Evolutionary conservation across 176 grass and related monocot genomes (phyloP), one percentile per base, ranked within the genome.

Genomic region (Zizania latifolia): DNA sequence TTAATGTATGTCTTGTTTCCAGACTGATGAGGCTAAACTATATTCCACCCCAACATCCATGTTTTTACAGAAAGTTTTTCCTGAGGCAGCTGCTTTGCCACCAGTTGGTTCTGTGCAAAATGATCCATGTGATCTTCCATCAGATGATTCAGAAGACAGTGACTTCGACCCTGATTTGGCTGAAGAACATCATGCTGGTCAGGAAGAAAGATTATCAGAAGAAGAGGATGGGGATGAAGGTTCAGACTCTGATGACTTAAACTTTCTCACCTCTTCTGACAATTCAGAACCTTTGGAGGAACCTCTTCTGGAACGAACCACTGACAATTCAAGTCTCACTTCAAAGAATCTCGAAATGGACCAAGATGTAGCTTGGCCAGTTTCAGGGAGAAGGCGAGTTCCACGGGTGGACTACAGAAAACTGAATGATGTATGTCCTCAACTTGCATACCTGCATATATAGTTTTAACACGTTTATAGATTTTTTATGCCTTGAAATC

Each of bases 61-160:
- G 63, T 85, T 78, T 76, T 60, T 85, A 78, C 86, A 97, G 94
- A 87, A 97, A 87, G 78, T 93, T 71, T 97, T 93, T 83, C 88
- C 94, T 68, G 94, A 93, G 77, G 88, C 88, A 45, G 81, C 81
- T 68, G 77, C 54, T 71, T 35, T 57, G 10, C 34, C 83, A 17
- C 34, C 83, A 17, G 83, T 89, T 81, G 81, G 88, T 8, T 4
- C 57, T 62, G 85, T 30, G 62, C 78, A 81, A 74, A 66, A 55
- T 87, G 81, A 93, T 48, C 3, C 54, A 10, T 70, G 70, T 81
- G 83, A 91, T 73, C 80, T 93, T 79, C 88, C 94, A 23, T 93
- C 88, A 68, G 94, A 97, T 30, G 91, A 93, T 66, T 93, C 91
- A 71, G 94, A 97, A 65, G 88, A 97, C 41, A 50, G 86, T 78